Evolutionary conservation across 2,329 filamentous ascomycete genomes (phyloP).

Genomic region (Claviceps sp.): DNA sequence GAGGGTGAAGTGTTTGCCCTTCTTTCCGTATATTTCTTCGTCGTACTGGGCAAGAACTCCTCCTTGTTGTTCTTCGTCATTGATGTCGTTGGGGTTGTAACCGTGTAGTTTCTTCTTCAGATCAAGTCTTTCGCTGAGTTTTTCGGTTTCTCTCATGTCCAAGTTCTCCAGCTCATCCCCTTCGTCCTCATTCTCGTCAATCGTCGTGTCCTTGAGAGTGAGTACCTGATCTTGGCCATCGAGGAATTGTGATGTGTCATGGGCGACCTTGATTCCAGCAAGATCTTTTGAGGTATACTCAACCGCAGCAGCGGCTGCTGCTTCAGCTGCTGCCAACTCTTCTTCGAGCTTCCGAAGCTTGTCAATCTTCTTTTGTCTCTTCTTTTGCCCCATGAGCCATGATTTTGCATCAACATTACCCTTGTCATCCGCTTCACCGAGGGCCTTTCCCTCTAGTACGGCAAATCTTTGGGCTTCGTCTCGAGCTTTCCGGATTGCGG

Average conservation of each 20-base stretch:
- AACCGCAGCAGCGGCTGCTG: constrained; percentile 44
- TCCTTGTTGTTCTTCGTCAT: constrained; percentile 50
- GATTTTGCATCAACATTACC: constrained; percentile 63
- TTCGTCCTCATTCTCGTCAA: constrained; percentile 71
- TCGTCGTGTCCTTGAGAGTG: constrained; percentile 84
- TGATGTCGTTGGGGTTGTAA: constrained; percentile 66
- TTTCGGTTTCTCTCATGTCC: constrained; percentile 57
- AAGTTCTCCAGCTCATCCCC: constrained; percentile 82
- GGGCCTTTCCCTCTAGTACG: constrained; percentile 65
- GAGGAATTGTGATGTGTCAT: constrained; percentile 70
- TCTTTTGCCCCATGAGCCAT: constrained; percentile 85
- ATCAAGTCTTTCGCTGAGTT: constrained; percentile 61
- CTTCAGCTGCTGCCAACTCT: constrained; percentile 66
- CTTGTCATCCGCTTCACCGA: constrained; percentile 61
- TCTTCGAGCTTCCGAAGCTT: constrained; percentile 59
- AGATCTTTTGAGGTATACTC: constrained; percentile 78
- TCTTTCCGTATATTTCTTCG: constrained; percentile 86
- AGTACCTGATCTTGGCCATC: constrained; percentile 79
- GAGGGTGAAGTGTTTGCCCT: constrained; percentile 75
- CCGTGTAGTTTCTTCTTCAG: constrained; percentile 80
- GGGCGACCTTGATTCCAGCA: constrained; percentile 80
- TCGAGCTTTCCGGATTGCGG: constrained; percentile 73
- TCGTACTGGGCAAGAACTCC: constrained; percentile 83
- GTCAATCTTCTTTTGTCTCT: constrained; percentile 82
- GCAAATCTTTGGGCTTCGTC: constrained; percentile 67